A percentile compares a stretch with the other conserved stretches of the same genome.
phyloP scores from a whole-genome alignment of 2,329 filamentous ascomycete genomes.

The Fusarium sp. region DNA sequence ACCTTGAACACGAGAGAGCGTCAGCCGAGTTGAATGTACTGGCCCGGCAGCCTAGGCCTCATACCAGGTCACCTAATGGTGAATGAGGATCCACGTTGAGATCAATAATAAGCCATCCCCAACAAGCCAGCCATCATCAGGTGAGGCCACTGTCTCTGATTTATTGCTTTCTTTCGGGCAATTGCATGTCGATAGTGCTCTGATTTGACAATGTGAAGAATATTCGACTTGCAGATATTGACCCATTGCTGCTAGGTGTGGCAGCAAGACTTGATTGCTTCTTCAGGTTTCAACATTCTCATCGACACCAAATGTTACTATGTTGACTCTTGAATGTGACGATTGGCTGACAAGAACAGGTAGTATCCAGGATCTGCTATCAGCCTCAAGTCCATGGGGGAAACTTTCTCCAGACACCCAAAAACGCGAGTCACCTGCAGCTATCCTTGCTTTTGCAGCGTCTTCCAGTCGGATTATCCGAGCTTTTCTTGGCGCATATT shows the following conservation, averaged over 20 bases:
- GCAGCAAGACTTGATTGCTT: not conserved
- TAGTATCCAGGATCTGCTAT: not conserved
- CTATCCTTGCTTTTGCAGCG: not conserved
- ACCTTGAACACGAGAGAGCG: constrained; percentile 35
- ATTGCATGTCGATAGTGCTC: not conserved
- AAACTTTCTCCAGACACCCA: not conserved
- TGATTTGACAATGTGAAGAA: not conserved
- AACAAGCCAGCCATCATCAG: not conserved
- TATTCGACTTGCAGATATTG: not conserved
- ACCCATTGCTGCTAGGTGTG: not conserved
- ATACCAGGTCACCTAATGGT: constrained; percentile 3
- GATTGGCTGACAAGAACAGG: not conserved
- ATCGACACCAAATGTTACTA: not conserved
- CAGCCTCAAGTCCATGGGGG: not conserved
- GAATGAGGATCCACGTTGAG: not conserved
- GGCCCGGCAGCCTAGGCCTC: not conserved
- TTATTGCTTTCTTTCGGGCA: constrained; percentile 8
- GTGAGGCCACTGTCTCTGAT: constrained; percentile 19
- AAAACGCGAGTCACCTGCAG: constrained; percentile 1
- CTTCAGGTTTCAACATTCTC: not conserved
- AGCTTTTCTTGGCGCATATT: not conserved
- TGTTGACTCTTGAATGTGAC: not conserved
- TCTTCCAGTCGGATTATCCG: constrained; percentile 17
- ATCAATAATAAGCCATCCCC: constrained; percentile 11
- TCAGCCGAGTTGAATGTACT: constrained; percentile 15